These are phyloP conservation scores for Lentinus tigrinus DNA, from an alignment of 768 basidiomycete genomes.

Conservation along the genomic window DNA sequence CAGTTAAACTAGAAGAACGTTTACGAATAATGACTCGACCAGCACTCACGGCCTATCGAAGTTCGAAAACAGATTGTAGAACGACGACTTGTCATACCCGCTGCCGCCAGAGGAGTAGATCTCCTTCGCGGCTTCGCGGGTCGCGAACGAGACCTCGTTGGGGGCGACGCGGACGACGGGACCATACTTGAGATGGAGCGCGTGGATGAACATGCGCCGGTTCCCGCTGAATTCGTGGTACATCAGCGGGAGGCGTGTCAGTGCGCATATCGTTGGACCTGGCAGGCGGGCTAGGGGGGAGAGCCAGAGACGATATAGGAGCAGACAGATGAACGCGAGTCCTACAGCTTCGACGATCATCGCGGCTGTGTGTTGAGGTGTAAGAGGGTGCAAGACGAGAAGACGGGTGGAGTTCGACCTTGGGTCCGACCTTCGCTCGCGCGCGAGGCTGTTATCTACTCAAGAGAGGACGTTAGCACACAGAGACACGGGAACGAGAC, in stretches of 20 bases:
- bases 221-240: slow-evolving; percentile 19
- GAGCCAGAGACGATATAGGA: slow-evolving; percentile 5
- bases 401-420: no score
- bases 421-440: no score
- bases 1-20: no score
- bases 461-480: no score
- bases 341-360: not conserved
- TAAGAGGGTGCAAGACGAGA: no score
- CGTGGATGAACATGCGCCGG: slow-evolving; percentile 18
- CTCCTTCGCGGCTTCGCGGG: slow-evolving; percentile 21
- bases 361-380: no score
- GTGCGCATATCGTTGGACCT: slow-evolving; percentile 13
- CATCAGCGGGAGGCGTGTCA: slow-evolving; percentile 18
- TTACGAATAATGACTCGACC: no score
- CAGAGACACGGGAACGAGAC: no score
- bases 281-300: slow-evolving; percentile 16
- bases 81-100: slow-evolving; percentile 20
- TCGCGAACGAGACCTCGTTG: slow-evolving; percentile 23
- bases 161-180: slow-evolving; percentile 21
- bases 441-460: no score
- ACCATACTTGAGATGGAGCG: slow-evolving; percentile 17
- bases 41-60: slow-evolving; percentile 14
- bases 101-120: slow-evolving; percentile 24
- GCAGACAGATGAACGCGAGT: not conserved
- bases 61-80: slow-evolving; percentile 17